Percentiles rank a stretch among this genome's conserved stretches.
Evolutionary conservation across 768 basidiomycete genomes (phyloP).

Genomic region (Tylopilus sp.): DNA sequence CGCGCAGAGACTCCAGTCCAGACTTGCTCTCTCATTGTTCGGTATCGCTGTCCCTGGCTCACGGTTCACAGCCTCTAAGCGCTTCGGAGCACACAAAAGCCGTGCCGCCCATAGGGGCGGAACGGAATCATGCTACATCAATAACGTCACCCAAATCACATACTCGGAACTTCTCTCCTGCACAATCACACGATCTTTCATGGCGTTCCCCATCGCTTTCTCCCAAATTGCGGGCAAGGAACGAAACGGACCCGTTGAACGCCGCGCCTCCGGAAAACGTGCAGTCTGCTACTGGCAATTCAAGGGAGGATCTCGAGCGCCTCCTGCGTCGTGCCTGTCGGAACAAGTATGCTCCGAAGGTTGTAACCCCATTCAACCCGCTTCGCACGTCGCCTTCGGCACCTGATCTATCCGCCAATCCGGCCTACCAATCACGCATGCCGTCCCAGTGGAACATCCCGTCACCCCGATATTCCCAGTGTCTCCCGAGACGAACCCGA

Average conservation of each 20-base stretch:
- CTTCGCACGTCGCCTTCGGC: slow-evolving; percentile 20
- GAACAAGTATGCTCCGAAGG: slow-evolving; percentile 27
- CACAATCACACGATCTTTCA: neutral
- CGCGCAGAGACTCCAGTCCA: slow-evolving; percentile 5
- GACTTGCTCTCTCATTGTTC: slow-evolving; percentile 10
- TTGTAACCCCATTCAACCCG: slow-evolving; percentile 32
- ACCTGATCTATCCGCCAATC: slow-evolving; percentile 14
- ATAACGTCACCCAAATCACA: slow-evolving; percentile 12
- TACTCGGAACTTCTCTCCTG: neutral
- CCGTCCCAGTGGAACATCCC: slow-evolving; percentile 18
- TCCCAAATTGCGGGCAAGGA: slow-evolving; percentile 1
- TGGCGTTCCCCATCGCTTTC: slow-evolving; percentile 5
- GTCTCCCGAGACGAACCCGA: slow-evolving; percentile 19
- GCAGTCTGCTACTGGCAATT: neutral
- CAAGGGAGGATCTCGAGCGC: slow-evolving; percentile 22
- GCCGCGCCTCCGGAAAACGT: neutral
- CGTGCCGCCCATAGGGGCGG: slow-evolving; percentile 30
- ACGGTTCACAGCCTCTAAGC: slow-evolving; percentile 25
- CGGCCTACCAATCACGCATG: slow-evolving; percentile 17
- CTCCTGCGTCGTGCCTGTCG: slow-evolving; percentile 23
- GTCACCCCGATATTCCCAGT: slow-evolving; percentile 22
- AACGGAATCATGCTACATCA: slow-evolving; percentile 25
- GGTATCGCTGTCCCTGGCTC: slow-evolving; percentile 21
- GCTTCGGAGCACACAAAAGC: slow-evolving; percentile 20
- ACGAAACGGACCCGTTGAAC: neutral